phyloP scores from a whole-genome alignment of 768 basidiomycete species.

The Panaeolus papilionaceus region DNA sequence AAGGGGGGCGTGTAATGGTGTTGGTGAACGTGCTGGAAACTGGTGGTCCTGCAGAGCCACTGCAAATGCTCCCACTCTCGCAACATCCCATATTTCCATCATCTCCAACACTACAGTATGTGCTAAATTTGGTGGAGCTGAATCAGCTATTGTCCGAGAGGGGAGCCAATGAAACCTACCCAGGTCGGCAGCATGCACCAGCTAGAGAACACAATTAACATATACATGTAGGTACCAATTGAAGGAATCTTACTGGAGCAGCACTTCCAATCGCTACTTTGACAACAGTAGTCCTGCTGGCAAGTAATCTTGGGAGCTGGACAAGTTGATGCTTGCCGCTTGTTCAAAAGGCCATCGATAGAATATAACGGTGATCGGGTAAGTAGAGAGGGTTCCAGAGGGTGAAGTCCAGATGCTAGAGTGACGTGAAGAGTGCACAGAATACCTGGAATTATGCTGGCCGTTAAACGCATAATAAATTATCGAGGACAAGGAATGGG shows the following conservation, averaged over 20 bases:
- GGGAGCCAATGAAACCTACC: background rate
- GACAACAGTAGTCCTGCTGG: background rate
- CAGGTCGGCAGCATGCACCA: background rate
- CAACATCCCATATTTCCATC: constrained; percentile 2
- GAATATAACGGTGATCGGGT: too few species aligned
- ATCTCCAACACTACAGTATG: background rate
- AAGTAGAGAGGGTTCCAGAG: too few species aligned
- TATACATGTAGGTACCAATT: background rate
- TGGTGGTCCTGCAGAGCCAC: background rate
- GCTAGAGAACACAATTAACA: background rate
- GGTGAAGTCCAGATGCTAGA: too few species aligned
- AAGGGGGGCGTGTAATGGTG: background rate
- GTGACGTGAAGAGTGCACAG: too few species aligned
- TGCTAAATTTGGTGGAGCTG: background rate
- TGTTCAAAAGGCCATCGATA: background rate
- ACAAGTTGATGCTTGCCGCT: background rate
- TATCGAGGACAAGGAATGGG: too few species aligned
- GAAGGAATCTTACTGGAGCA: background rate
- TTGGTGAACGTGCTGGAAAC: background rate
- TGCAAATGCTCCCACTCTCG: background rate
- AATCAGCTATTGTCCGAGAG: background rate
- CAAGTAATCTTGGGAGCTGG: background rate
- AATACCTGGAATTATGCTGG: too few species aligned
- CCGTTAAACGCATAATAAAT: too few species aligned
- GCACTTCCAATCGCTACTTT: background rate